A percentile compares a stretch with the other conserved stretches of the same genome.
Conservation (phyloP, 2,329 filamentous ascomycete species). For the Amylocarpus encephaloides region DNA sequence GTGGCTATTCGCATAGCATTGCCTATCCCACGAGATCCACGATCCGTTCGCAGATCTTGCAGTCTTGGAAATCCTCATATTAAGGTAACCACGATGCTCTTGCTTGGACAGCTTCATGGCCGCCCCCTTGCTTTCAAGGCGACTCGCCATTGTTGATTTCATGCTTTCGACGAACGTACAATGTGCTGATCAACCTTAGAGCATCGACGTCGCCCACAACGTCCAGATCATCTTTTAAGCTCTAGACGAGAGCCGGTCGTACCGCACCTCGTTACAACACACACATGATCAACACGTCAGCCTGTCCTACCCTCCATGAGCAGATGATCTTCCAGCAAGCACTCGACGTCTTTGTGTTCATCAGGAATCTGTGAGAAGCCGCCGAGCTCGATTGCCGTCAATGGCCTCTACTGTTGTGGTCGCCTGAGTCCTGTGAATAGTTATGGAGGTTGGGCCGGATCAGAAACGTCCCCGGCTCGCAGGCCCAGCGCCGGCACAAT, state of each 20-base stretch:
- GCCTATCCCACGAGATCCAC: too few species aligned
- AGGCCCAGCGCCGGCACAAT: constrained; percentile 34
- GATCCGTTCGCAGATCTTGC: too few species aligned
- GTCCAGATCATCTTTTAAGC: constrained; percentile 3
- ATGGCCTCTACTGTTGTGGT: constrained; percentile 33
- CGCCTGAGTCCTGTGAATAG: constrained; percentile 33
- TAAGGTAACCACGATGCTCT: too few species aligned
- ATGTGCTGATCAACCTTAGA: too few species aligned
- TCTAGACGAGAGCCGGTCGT: constrained; percentile 14
- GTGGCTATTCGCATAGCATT: too few species aligned
- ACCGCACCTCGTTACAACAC: constrained; percentile 20
- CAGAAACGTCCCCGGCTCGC: constrained; percentile 53
- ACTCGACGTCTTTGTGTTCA: constrained; percentile 23
- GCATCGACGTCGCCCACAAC: background rate
- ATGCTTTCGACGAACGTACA: too few species aligned
- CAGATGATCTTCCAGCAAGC: constrained; percentile 27
- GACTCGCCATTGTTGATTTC: too few species aligned
- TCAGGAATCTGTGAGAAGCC: constrained; percentile 31
- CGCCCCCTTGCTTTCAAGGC: too few species aligned
- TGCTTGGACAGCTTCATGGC: too few species aligned
- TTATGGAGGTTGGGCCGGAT: constrained; percentile 52
- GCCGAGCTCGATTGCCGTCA: constrained; percentile 30
- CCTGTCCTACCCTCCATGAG: constrained; percentile 23
- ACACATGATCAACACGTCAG: constrained; percentile 27
- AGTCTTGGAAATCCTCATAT: too few species aligned